A percentile compares a stretch with the other conserved stretches of the same genome.
phyloP scores from a whole-genome alignment of 2,329 filamentous ascomycete species.

The Chrysoporthe deuterocubensis region DNA sequence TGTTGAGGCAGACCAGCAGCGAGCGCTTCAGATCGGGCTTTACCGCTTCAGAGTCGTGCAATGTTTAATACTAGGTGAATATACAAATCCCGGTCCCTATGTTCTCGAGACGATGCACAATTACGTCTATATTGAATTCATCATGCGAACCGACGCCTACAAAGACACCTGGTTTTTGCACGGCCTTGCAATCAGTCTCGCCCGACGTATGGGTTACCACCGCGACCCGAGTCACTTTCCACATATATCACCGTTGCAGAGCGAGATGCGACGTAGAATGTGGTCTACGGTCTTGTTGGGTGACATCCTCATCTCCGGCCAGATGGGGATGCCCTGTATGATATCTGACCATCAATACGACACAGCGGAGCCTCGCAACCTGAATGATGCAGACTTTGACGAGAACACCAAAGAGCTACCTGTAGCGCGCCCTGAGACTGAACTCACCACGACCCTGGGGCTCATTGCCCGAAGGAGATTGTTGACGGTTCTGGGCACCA shows the following conservation, averaged over 20 bases:
- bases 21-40: constrained; percentile 7
- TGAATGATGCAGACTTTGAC: constrained; percentile 14
- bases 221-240: constrained; percentile 22
- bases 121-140: constrained; percentile 41
- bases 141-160: constrained; percentile 37
- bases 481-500: constrained; percentile 21
- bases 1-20: constrained; percentile 3
- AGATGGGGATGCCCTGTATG: constrained; percentile 20
- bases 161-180: constrained; percentile 21
- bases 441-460: constrained; percentile 9
- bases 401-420: constrained; percentile 12
- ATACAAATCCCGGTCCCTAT: constrained; percentile 48
- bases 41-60: constrained; percentile 41
- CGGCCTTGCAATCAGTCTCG: constrained; percentile 11
- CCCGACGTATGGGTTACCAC: constrained; percentile 21
- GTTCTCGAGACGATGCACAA: constrained; percentile 45
- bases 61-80: constrained; percentile 44
- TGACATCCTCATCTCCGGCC: constrained; percentile 18
- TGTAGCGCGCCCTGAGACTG: constrained; percentile 10
- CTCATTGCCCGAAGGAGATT: constrained; percentile 21
- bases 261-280: constrained; percentile 18
- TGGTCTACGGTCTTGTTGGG: constrained; percentile 14
- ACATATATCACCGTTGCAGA: constrained; percentile 9
- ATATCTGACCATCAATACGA: constrained; percentile 13
- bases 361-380: constrained; percentile 17